phyloP scores from a whole-genome alignment of 2,329 filamentous ascomycete genomes.

The Ceratocystis albifundus region DNA sequence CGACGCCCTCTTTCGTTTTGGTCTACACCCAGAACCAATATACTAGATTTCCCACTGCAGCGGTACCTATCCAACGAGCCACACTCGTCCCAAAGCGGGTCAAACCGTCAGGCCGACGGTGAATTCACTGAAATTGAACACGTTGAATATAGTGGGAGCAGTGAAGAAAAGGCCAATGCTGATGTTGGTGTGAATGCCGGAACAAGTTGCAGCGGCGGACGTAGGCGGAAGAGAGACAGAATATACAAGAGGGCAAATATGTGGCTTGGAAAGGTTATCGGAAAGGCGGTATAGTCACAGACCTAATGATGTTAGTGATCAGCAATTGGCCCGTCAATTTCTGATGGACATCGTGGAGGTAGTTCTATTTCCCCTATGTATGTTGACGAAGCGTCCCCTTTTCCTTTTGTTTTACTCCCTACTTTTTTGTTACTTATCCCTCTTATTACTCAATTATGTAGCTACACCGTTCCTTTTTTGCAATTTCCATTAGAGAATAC shows the following conservation, averaged over 20 bases:
- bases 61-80: conserved; percentile 3
- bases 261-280: background rate
- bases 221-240: background rate
- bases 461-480: background rate
- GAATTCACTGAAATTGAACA: conserved; percentile 6
- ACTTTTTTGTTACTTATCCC: background rate
- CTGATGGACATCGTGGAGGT: background rate
- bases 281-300: background rate
- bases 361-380: conserved; percentile 7
- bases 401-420: conserved; percentile 5
- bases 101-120: background rate
- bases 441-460: background rate
- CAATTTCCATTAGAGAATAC: background rate
- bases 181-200: background rate
- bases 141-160: background rate
- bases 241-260: background rate
- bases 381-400: conserved; percentile 3
- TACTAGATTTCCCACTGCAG: background rate
- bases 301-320: background rate
- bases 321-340: background rate
- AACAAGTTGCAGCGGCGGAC: background rate
- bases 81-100: background rate
- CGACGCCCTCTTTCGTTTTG: background rate
- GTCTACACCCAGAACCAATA: background rate
- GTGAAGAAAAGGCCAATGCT: background rate